Evolutionary conservation across 768 basidiomycete genomes (phyloP), one percentile per base, ranked within the genome.

Genomic region (Panellus pusillus): DNA sequence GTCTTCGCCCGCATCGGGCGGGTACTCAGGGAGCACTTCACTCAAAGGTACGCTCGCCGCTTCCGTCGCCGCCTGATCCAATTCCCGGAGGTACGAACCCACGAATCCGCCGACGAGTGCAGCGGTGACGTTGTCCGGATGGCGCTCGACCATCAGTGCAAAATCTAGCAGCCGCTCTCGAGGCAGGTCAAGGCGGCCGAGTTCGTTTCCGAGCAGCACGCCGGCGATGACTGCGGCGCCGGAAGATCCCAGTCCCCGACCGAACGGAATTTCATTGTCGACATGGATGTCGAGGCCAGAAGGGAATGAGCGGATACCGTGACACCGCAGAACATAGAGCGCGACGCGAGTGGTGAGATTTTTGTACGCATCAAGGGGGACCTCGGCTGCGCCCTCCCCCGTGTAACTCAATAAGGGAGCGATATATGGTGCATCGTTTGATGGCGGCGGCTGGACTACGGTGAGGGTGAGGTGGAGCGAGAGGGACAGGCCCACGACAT

Each of bases 141-240:
- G 97, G 15, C 97, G 82, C 72, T 99, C 97, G 65, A 99, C 94
- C 97, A 99, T 99, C 49, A 99, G 79, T 1, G 96, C 95, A 66
- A 91, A 96, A 73, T 99, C 97, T 56, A 98, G 83, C 63, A 96
- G 75, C 20, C 97, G 84, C 39, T 78, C 79, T 27, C 68, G 74
- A 13, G 89, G 70, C 11, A 98, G 83, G 19, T 78, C 66, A 56
- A 98, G 80, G 15, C 80, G 61, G 14, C 91, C 96, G 19, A 98
- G 77, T n/a, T 83, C 78, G 65, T 93, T 81, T 32, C 87, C 97
- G 41, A 99, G 82, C 29, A 96, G 79, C 31, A 97, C 94, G 38
- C 97, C 97, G 1, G 94, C 96, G 64, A 99, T 91, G 63, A 99
- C 97, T n/a, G 97, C 96, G 4, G 97, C 97, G 13, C 96, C 96